phyloP scores from a whole-genome alignment of 257 asterid genomes.

The Handroanthus guayacan region DNA sequence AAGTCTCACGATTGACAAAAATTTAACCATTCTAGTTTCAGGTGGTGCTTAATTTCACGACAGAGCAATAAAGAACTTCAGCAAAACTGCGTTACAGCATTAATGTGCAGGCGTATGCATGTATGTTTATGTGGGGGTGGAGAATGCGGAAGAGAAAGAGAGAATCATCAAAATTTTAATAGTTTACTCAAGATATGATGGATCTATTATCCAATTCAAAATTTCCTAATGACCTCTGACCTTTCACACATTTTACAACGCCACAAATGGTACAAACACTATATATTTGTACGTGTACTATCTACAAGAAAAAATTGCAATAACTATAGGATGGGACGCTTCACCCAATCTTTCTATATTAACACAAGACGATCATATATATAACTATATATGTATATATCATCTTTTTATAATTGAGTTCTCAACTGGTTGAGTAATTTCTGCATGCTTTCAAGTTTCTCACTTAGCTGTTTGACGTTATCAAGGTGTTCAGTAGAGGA shows the following conservation, averaged over 20 bases:
- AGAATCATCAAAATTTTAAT: background rate
- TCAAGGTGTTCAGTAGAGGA: slow-evolving; percentile 51
- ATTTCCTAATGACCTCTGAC: slow-evolving; percentile 20
- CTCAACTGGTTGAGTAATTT: slow-evolving; percentile 65
- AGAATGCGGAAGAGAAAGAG: background rate
- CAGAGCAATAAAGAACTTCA: background rate
- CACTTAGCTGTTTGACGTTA: slow-evolving; percentile 62
- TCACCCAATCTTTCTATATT: slow-evolving; percentile 14
- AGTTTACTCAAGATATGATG: slow-evolving; percentile 3
- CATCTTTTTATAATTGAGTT: slow-evolving; percentile 48
- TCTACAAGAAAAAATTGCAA: slow-evolving; percentile 48
- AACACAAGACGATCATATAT: slow-evolving; percentile 14
- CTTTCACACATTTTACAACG: slow-evolving; percentile 32
- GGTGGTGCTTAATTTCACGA: background rate
- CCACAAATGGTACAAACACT: slow-evolving; percentile 34
- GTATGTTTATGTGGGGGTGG: background rate
- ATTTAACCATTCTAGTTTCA: too few relatives aligned
- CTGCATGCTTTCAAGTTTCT: slow-evolving; percentile 87
- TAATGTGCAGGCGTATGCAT: background rate
- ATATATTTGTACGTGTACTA: slow-evolving; percentile 35
- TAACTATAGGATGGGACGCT: slow-evolving; percentile 15
- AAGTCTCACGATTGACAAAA: too few relatives aligned
- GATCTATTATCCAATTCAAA: slow-evolving; percentile 30
- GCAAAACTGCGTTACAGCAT: background rate
- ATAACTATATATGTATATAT: too few relatives aligned